phyloP scores from a whole-genome alignment of 805 yeast genomes.

The Metschnikowia continentalis region DNA sequence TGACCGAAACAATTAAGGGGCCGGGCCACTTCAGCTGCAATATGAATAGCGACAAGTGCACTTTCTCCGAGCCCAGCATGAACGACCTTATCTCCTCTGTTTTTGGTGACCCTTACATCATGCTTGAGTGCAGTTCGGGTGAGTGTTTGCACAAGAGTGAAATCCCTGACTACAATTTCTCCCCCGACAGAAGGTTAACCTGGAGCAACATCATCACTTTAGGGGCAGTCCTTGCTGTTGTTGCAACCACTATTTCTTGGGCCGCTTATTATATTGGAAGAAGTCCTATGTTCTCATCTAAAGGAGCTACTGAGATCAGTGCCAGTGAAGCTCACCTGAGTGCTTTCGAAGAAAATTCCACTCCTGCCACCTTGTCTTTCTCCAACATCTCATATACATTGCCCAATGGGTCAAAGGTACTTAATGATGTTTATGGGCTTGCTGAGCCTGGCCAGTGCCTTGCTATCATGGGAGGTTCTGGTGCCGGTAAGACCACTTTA shows the following conservation, averaged over 20 bases:
- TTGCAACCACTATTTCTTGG: conserved; percentile 39
- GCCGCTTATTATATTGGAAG: conserved; percentile 48
- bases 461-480: conserved; percentile 98
- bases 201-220: conserved; percentile 46
- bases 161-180: conserved; percentile 82
- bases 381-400: conserved; percentile 62
- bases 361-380: conserved; percentile 73
- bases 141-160: conserved; percentile 92
- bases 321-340: conserved; percentile 21
- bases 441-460: conserved; percentile 84
- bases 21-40: conserved; percentile 93
- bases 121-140: conserved; percentile 74
- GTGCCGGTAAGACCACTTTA: conserved; percentile 95
- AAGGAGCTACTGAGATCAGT: conserved; percentile 17
- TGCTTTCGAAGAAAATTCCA: conserved; percentile 50
- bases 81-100: conserved; percentile 84
- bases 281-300: conserved; percentile 54
- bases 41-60: conserved; percentile 55
- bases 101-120: conserved; percentile 92
- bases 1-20: conserved; percentile 83
- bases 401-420: conserved; percentile 44
- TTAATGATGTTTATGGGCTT: conserved; percentile 64
- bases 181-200: conserved; percentile 47
- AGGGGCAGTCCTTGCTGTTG: conserved; percentile 39
- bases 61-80: conserved; percentile 93